phyloP scores from a whole-genome alignment of 2,329 filamentous ascomycete species.

The Ilyonectria destructans region DNA sequence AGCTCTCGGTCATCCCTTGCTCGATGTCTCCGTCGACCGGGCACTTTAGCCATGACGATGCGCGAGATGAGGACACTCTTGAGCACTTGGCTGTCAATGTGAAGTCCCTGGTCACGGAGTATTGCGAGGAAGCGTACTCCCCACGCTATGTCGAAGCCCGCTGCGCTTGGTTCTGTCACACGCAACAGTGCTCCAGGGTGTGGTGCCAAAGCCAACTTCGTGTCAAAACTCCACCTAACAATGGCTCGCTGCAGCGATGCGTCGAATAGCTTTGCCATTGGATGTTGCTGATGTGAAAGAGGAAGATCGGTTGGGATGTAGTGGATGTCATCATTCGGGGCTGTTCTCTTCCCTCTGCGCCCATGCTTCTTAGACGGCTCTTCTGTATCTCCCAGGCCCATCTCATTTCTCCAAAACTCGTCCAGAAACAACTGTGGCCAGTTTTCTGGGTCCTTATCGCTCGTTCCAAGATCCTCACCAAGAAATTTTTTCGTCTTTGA shows the following conservation, averaged over 20 bases:
- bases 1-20: constrained; percentile 53
- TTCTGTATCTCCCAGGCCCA: constrained; percentile 32
- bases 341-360: constrained; percentile 14
- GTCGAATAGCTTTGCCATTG: constrained; percentile 64
- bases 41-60: constrained; percentile 50
- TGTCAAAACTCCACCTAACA: constrained; percentile 64
- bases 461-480: background rate
- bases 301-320: constrained; percentile 61
- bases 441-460: background rate
- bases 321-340: constrained; percentile 14
- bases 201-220: constrained; percentile 50
- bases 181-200: constrained; percentile 29
- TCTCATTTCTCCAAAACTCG: constrained; percentile 45
- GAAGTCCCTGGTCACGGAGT: constrained; percentile 55
- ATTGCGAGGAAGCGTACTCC: constrained; percentile 56
- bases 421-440: constrained; percentile 36
- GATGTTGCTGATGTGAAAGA: constrained; percentile 60
- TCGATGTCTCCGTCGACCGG: constrained; percentile 48
- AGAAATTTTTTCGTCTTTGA: background rate
- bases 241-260: constrained; percentile 57
- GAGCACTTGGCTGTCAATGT: constrained; percentile 54
- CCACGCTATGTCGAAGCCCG: constrained; percentile 54
- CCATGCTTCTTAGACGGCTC: background rate
- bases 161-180: constrained; percentile 29
- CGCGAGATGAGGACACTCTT: constrained; percentile 50